Evolutionary conservation across 257 asterid genomes (phyloP), one percentile per base, ranked within the genome.

Genomic region (Solanum peruvianum): DNA sequence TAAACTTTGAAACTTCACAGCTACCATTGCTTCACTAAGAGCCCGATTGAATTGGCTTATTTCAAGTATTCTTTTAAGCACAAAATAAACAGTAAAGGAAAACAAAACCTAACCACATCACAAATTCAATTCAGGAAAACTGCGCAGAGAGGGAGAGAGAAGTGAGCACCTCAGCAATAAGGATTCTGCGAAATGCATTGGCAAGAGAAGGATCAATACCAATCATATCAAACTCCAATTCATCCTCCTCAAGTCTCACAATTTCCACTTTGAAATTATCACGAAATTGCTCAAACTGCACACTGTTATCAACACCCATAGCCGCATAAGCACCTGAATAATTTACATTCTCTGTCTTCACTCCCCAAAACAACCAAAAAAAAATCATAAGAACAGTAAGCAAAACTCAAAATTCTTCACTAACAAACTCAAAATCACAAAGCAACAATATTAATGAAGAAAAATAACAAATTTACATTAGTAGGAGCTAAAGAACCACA

Each of bases 101-200:
- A 44, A 45, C 41, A 45, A 78, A 78, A 78, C 41, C 15, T 20
- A 45, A 45, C 39, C 33, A n/a, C 33, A 10, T 4, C 3, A 73
- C 18, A 5, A 39, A 75, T 75, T 75, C 56, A 75, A 39, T 75
- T 75, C 82, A 39, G 56, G 12, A 75, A 9, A 71, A 18, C 29
- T 37, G 81, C 10, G 45, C 37, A 13, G 44, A 10, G 29, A 35
- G 78, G 11, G 45, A 14, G 80, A 9, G 25, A 33, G 49, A 37
- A 21, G 29, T 23, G 60, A 18, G 42, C 64, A 97, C 99, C 96
- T 97, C 99, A 31, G 99, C 90, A 76, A 97, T 93, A 83, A 97
- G 99, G 64, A 97, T 97, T 88, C 99, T 93, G 47, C 98, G 96
- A 77, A 94, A 97, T 70, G 99, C 98, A 81, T 97, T 97, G 35